Evolutionary conservation across 1,284 basidiomycete species (phyloP), one percentile per base, ranked within the genome.

Genomic region (Ceratobasidium sp.): DNA sequence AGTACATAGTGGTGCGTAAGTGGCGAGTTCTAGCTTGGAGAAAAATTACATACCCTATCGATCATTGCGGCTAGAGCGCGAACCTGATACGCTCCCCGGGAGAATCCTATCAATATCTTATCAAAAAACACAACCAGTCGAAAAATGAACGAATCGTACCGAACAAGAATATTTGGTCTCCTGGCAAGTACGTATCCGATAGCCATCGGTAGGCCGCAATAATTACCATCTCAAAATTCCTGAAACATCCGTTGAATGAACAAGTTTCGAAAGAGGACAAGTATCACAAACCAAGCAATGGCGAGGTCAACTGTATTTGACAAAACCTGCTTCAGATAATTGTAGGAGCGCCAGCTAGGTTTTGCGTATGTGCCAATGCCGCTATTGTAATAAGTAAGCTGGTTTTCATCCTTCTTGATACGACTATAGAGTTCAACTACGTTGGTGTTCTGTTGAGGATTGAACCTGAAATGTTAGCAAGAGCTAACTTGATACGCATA

Each of bases 21-120:
- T 46, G 26, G 26, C 23, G 33, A n/a, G 33, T 33, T 33, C 33
- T 33, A 33, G 4, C 1, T 2, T 33, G 4, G 4, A 4, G 39
- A 6, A 9, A 39, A n/a, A 23, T 23, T 42, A 64, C 81, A 4
- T 77, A 87, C 87, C 79, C 82, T 84, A 2, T 86, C 79, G 66
- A 88, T 86, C 87, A 88, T 88, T 0, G 80, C 87, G 0, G 88
- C 86, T 1, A 88, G 80, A 2, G 82, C 83, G 3, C 88, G 85
- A 12, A 85, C 87, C 83, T 88, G 87, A 80, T 87, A 88, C 26
- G 88, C 87, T 15, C 87, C 88, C 39, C 87, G 83, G 63, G 87
- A 88, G 79, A 88, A 89, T 12, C 88, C 88, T 88, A 33, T n/a
- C n/a, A n/a, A n/a, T n/a, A n/a, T n/a, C n/a, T 13, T 10, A 49